Percentiles rank a stretch among this genome's conserved stretches.
Evolutionary conservation across 2,329 filamentous ascomycete genomes (phyloP).

Genomic region (Aspergillus fumigatiaffinis): DNA sequence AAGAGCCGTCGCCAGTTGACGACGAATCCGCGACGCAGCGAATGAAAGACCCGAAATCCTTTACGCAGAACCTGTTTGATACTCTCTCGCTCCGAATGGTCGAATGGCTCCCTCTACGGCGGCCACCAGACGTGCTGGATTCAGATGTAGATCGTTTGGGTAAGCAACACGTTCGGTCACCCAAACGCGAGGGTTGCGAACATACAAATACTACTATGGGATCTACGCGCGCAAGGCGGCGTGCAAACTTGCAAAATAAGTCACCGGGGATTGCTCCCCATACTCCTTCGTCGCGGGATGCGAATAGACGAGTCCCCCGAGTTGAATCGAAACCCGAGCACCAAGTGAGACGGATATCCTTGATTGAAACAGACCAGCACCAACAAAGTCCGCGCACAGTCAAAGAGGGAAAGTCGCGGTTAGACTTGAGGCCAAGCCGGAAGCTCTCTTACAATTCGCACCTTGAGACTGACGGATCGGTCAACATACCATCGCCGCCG

Average conservation of each 20-base stretch:
- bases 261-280: slow-evolving; percentile 16
- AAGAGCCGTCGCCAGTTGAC: slow-evolving; percentile 16
- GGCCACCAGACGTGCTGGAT: slow-evolving; percentile 21
- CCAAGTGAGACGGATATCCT: slow-evolving; percentile 37
- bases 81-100: slow-evolving; percentile 44
- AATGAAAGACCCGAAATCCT: slow-evolving; percentile 57
- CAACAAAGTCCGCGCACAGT: slow-evolving; percentile 29
- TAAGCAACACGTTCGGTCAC: slow-evolving; percentile 3
- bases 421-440: slow-evolving; percentile 27
- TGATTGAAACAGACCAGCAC: slow-evolving; percentile 36
- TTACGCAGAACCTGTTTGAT: slow-evolving; percentile 57
- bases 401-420: slow-evolving; percentile 30
- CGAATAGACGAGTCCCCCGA: slow-evolving; percentile 24
- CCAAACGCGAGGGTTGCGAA: slow-evolving; percentile 11
- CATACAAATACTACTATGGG: slow-evolving; percentile 6
- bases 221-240: slow-evolving; percentile 7
- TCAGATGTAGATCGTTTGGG: slow-evolving; percentile 8
- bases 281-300: slow-evolving; percentile 27
- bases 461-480: slow-evolving; percentile 21
- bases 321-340: slow-evolving; percentile 38
- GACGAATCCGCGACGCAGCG: slow-evolving; percentile 21
- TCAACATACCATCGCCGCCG: slow-evolving; percentile 35
- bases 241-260: slow-evolving; percentile 5
- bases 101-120: slow-evolving; percentile 44
- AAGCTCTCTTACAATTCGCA: slow-evolving; percentile 32